Percentiles rank a stretch among this genome's conserved stretches.
Evolutionary conservation across 2,329 filamentous ascomycete genomes (phyloP).

Genomic region (Chaetothyriales sp.): DNA sequence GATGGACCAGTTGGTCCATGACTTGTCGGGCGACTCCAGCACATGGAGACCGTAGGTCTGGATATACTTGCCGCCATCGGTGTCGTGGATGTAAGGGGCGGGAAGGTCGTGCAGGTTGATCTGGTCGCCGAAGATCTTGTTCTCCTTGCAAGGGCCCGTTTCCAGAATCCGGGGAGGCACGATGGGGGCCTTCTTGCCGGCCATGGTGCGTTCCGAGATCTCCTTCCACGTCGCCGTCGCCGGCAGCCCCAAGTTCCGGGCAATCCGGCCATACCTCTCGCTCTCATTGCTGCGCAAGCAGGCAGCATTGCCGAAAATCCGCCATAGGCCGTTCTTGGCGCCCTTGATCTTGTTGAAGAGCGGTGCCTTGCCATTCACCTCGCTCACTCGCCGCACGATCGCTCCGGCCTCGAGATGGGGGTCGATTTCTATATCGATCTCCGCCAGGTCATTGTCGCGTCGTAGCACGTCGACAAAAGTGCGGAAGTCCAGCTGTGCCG

Average conservation of each 20-base stretch:
- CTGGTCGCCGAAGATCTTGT: slow-evolving; percentile 24
- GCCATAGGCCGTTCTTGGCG: slow-evolving; percentile 30
- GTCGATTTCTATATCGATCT: slow-evolving; percentile 31
- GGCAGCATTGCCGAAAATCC: slow-evolving; percentile 33
- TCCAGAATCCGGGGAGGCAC: slow-evolving; percentile 22
- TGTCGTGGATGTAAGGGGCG: slow-evolving; percentile 28
- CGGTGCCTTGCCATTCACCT: slow-evolving; percentile 33
- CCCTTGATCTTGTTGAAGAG: slow-evolving; percentile 40
- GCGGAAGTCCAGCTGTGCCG: slow-evolving; percentile 28
- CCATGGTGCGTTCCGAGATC: slow-evolving; percentile 30
- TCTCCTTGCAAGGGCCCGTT: slow-evolving; percentile 31
- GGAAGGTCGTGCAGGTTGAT: slow-evolving; percentile 32
- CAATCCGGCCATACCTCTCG: slow-evolving; percentile 29
- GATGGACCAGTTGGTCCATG: slow-evolving; percentile 32
- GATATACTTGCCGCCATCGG: slow-evolving; percentile 36
- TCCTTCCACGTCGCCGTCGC: slow-evolving; percentile 24
- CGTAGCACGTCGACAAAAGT: slow-evolving; percentile 31
- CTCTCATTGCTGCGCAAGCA: slow-evolving; percentile 22
- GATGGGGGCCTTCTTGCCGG: slow-evolving; percentile 21
- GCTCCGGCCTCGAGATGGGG: slow-evolving; percentile 34
- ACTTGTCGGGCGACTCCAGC: slow-evolving; percentile 30
- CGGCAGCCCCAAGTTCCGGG: slow-evolving; percentile 28
- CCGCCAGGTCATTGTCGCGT: slow-evolving; percentile 30
- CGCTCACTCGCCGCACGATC: slow-evolving; percentile 33
- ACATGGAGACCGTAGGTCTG: slow-evolving; percentile 38